Conservation (phyloP, 2,329 filamentous ascomycete genomes). For the Sphaerulina musiva region DNA sequence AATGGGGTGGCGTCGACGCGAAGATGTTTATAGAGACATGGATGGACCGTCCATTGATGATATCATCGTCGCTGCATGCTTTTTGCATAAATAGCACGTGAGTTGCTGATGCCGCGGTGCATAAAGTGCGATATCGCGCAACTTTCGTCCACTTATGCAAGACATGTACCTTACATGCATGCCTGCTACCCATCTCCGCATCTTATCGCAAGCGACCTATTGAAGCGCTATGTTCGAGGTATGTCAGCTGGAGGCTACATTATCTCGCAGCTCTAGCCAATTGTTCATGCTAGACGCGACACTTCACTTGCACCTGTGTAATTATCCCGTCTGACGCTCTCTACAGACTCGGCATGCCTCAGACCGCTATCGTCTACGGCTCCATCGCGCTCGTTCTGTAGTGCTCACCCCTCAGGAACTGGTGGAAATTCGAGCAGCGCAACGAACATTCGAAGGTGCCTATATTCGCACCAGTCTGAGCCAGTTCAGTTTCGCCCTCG, state of each 20-base stretch:
- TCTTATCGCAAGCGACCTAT: too few relatives aligned
- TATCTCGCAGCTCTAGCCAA: neutral
- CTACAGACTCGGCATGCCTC: slow-evolving; percentile 53
- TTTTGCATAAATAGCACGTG: too few relatives aligned
- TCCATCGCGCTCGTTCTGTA: slow-evolving; percentile 77
- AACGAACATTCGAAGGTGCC: slow-evolving; percentile 93
- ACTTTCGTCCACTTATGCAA: too few relatives aligned
- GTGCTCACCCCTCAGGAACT: slow-evolving; percentile 77
- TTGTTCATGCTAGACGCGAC: neutral
- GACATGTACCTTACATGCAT: too few relatives aligned
- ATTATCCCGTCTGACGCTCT: neutral
- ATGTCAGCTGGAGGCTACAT: neutral
- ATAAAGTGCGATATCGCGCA: too few relatives aligned
- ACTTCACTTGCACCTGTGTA: neutral
- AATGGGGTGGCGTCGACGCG: too few relatives aligned
- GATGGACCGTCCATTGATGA: too few relatives aligned
- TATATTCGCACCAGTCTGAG: slow-evolving; percentile 92
- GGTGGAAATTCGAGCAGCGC: slow-evolving; percentile 87
- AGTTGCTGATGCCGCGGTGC: too few relatives aligned
- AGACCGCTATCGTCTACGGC: slow-evolving; percentile 69
- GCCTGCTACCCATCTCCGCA: too few relatives aligned
- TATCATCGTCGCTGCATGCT: too few relatives aligned
- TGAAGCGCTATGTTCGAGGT: slow-evolving; percentile 27
- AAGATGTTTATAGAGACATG: too few relatives aligned
- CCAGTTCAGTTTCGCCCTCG: slow-evolving; percentile 89